Conservation (phyloP, 2,329 filamentous ascomycete species). For the Saccharata proteae region DNA sequence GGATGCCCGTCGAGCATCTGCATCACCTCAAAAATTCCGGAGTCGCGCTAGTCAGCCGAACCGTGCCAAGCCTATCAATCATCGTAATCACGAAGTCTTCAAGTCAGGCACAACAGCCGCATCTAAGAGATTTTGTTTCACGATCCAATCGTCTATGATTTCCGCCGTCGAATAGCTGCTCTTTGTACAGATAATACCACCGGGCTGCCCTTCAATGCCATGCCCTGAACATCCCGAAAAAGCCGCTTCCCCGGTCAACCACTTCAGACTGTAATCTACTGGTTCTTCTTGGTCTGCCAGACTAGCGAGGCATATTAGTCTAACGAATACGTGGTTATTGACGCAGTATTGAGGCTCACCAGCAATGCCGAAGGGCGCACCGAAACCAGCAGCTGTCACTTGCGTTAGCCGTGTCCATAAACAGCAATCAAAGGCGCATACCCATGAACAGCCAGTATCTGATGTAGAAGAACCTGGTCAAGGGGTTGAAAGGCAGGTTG, state of each 20-base stretch:
- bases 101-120: too few relatives aligned
- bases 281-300: slow-evolving; percentile 57
- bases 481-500: slow-evolving; percentile 96
- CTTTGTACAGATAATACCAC: too few relatives aligned
- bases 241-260: background rate
- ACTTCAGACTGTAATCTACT: slow-evolving; percentile 10
- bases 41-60: slow-evolving; percentile 10
- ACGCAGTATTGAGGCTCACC: slow-evolving; percentile 34
- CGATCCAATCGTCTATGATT: too few relatives aligned
- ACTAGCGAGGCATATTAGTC: slow-evolving; percentile 31
- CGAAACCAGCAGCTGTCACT: slow-evolving; percentile 7
- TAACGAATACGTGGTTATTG: background rate
- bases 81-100: background rate
- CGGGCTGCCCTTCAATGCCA: background rate
- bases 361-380: slow-evolving; percentile 40
- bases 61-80: slow-evolving; percentile 6
- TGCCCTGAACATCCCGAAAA: slow-evolving; percentile 3
- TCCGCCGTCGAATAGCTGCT: too few relatives aligned
- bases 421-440: slow-evolving; percentile 27
- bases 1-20: too few relatives aligned
- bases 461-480: slow-evolving; percentile 71
- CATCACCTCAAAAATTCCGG: slow-evolving; percentile 10
- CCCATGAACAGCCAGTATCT: slow-evolving; percentile 76
- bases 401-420: slow-evolving; percentile 7
- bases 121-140: too few relatives aligned